Evolutionary conservation across 192 early-diverging fungal species (phyloP).

Genomic region (Coemansia sp.): DNA sequence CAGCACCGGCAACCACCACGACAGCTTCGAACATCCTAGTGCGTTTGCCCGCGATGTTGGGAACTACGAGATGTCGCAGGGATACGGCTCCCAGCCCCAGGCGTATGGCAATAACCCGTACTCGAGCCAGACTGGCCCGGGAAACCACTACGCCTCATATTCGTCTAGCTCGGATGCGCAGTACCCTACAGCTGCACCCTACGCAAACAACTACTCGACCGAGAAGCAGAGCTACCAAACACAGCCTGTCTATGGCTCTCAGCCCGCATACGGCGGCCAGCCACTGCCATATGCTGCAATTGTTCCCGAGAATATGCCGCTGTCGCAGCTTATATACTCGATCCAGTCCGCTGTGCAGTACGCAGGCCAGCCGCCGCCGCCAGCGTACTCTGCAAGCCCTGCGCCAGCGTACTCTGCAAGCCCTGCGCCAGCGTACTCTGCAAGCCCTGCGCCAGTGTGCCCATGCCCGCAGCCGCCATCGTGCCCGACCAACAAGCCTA

Average conservation of each 20-base stretch:
- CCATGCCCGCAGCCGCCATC: neutral
- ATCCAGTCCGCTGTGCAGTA: constrained; percentile 27
- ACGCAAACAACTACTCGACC: neutral
- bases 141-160: too few relatives aligned
- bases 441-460: neutral
- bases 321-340: constrained; percentile 40
- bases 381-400: neutral
- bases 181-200: constrained; percentile 3
- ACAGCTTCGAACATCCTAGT: constrained; percentile 30
- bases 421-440: neutral
- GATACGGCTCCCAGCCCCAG: constrained; percentile 9
- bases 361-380: constrained; percentile 10
- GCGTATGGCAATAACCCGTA: neutral
- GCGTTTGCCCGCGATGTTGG: constrained; percentile 37
- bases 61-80: constrained; percentile 36
- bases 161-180: neutral
- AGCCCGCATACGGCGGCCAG: constrained; percentile 3
- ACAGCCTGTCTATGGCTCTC: neutral
- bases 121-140: neutral
- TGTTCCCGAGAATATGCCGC: constrained; percentile 30
- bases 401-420: neutral
- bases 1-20: neutral
- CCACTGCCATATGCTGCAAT: constrained; percentile 21
- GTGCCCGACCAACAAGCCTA: neutral
- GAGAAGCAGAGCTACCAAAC: constrained; percentile 1